Evolutionary conservation across 495 filamentous ascomycete species (phyloP).

Genomic region (Podospora pseudocomata): DNA sequence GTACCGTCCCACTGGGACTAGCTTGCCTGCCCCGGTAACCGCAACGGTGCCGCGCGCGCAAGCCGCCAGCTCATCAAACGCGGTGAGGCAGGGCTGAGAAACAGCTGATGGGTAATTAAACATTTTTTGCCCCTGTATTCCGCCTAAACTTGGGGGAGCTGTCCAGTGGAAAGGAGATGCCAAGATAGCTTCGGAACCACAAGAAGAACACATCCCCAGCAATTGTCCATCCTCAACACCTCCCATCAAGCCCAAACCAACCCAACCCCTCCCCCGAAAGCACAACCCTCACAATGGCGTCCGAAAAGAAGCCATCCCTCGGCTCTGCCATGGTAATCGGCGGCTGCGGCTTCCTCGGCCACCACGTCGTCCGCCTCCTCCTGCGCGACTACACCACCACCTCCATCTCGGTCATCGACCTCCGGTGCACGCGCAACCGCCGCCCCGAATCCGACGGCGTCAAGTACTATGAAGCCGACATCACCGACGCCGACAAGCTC

Average conservation of each 20-base stretch:
- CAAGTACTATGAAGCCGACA: conserved; percentile 79
- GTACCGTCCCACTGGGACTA: not conserved
- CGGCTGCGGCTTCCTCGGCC: conserved; percentile 68
- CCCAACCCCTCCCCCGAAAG: not conserved
- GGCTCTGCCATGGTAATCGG: conserved; percentile 63
- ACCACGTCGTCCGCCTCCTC: conserved; percentile 62
- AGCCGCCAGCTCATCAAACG: not conserved
- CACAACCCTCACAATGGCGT: conserved; percentile 28
- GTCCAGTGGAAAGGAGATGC: conserved; percentile 16
- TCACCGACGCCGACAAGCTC: conserved; percentile 68
- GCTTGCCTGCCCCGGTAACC: not conserved
- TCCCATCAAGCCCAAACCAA: not conserved
- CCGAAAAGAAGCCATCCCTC: conserved; percentile 42
- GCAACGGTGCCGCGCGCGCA: not conserved
- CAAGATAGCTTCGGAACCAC: not conserved
- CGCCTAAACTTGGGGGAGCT: conserved; percentile 17
- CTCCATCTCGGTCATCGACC: conserved; percentile 78
- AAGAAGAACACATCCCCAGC: not conserved
- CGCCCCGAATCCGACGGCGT: conserved; percentile 62
- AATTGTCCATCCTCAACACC: not conserved
- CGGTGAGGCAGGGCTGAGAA: conserved; percentile 1
- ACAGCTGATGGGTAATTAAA: not conserved
- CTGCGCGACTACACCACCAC: conserved; percentile 52
- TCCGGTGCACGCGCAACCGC: conserved; percentile 72
- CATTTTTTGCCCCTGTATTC: conserved; percentile 18